Evolutionary conservation across 2,329 filamentous ascomycete species (phyloP).

Genomic region (Penicillium concentricum): DNA sequence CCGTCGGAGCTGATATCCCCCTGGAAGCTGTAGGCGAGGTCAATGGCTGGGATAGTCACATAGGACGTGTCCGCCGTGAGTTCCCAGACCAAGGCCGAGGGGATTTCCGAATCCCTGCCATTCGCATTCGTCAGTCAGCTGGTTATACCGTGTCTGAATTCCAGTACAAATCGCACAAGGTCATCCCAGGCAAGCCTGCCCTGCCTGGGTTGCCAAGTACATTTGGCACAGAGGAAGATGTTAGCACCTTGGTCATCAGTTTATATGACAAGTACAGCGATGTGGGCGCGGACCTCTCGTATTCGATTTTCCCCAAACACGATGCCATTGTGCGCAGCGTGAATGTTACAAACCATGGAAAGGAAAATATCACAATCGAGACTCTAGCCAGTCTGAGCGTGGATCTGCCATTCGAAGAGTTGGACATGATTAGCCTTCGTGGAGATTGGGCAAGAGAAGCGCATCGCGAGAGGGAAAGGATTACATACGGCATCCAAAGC

Average conservation of each 20-base stretch:
- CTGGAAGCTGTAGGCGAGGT: conserved; percentile 35
- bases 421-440: conserved; percentile 61
- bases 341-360: conserved; percentile 60
- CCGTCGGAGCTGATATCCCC: conserved; percentile 53
- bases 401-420: conserved; percentile 59
- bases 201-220: conserved; percentile 60
- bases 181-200: conserved; percentile 56
- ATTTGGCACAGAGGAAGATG: conserved; percentile 56
- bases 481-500: conserved; percentile 55
- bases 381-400: conserved; percentile 61
- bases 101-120: conserved; percentile 61
- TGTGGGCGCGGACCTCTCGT: conserved; percentile 59
- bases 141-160: conserved; percentile 61
- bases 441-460: conserved; percentile 65
- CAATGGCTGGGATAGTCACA: conserved; percentile 55
- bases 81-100: conserved; percentile 65
- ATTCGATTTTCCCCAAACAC: conserved; percentile 62
- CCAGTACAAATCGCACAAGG: conserved; percentile 57
- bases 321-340: conserved; percentile 63
- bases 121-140: conserved; percentile 59
- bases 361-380: conserved; percentile 53
- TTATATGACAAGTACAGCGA: conserved; percentile 60
- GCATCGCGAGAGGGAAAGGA: conserved; percentile 53
- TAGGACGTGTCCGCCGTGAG: conserved; percentile 57
- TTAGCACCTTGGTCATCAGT: conserved; percentile 58